phyloP scores from a whole-genome alignment of 257 asterid genomes.

The Mentha longifolia region DNA sequence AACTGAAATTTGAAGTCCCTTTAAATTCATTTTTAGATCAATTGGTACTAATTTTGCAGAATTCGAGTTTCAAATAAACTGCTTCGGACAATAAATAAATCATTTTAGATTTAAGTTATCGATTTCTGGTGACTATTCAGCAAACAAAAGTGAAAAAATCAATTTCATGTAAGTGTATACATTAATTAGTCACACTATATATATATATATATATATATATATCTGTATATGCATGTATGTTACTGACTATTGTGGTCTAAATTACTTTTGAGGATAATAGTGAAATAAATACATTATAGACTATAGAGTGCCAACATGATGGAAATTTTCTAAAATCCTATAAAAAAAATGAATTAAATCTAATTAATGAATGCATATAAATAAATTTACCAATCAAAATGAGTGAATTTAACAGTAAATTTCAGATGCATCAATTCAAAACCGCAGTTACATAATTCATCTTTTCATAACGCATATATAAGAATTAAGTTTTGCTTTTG shows the following conservation, averaged over 20 bases:
- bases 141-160: too few relatives aligned
- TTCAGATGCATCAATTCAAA: neutral
- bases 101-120: neutral
- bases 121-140: too few relatives aligned
- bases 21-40: neutral
- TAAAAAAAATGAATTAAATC: too few relatives aligned
- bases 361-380: neutral
- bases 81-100: neutral
- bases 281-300: neutral
- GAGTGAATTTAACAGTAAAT: neutral
- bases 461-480: too few relatives aligned
- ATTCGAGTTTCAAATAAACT: neutral
- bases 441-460: neutral
- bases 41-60: neutral
- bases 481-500: too few relatives aligned
- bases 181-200: too few relatives aligned
- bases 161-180: too few relatives aligned
- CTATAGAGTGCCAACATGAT: too few relatives aligned
- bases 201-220: too few relatives aligned
- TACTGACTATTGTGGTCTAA: neutral
- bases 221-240: neutral
- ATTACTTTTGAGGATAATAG: neutral
- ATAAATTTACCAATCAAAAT: neutral
- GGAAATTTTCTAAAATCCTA: too few relatives aligned
- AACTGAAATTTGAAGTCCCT: neutral